Evolutionary conservation across 2,329 filamentous ascomycete genomes (phyloP).

Genomic region (Fusarium sterilihyphosum): DNA sequence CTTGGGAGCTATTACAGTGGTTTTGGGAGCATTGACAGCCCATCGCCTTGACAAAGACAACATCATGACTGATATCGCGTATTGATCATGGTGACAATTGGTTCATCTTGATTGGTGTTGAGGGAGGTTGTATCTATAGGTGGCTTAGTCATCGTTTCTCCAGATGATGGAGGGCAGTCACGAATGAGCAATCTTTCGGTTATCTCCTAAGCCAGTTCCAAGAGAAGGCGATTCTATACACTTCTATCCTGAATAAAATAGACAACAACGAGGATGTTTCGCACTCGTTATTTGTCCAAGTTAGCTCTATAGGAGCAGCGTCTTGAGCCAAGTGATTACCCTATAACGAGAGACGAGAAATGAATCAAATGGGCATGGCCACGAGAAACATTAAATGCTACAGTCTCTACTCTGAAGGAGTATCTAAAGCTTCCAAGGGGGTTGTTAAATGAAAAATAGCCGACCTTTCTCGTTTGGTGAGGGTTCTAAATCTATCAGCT

Average conservation of each 20-base stretch:
- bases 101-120: conserved; percentile 38
- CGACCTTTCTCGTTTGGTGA: not conserved
- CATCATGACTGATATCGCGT: conserved; percentile 24
- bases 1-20: not conserved
- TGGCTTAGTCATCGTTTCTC: conserved; percentile 20
- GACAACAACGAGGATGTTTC: not conserved
- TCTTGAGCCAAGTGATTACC: not conserved
- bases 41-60: conserved; percentile 20
- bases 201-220: not conserved
- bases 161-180: not conserved
- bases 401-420: not conserved
- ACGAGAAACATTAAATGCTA: not conserved
- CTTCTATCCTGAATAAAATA: not conserved
- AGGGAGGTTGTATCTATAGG: not conserved
- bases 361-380: not conserved
- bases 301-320: not conserved
- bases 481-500: not conserved
- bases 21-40: not conserved
- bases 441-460: not conserved
- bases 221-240: not conserved
- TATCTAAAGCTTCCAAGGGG: not conserved
- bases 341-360: not conserved
- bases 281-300: not conserved
- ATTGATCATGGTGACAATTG: conserved; percentile 36
- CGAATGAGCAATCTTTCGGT: not conserved